phyloP scores from a whole-genome alignment of 306 rosid genomes.

The Begonia fuchsioides region DNA sequence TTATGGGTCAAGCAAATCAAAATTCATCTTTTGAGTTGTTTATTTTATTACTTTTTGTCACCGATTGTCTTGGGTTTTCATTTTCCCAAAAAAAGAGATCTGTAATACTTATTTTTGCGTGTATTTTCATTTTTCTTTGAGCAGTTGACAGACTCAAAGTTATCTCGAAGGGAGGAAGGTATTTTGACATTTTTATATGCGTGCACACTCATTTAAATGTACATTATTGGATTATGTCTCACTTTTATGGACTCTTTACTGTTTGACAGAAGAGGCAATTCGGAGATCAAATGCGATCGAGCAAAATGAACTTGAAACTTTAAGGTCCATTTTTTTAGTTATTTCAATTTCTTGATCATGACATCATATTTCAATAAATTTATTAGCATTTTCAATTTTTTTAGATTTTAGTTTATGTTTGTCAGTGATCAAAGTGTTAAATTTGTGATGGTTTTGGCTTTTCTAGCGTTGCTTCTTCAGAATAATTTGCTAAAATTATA shows the following conservation, averaged over 20 bases:
- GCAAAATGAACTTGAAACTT: conserved; percentile 24
- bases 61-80: conserved; percentile 4
- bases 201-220: neutral
- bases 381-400: too few species aligned
- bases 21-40: too few species aligned
- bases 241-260: conserved; percentile 9
- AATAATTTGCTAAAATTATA: too few species aligned
- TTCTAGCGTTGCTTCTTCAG: too few species aligned
- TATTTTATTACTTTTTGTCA: neutral
- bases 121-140: neutral
- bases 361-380: too few species aligned
- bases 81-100: too few species aligned
- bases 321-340: conserved; percentile 34
- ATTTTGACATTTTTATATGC: neutral
- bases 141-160: conserved; percentile 60
- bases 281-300: conserved; percentile 63
- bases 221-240: neutral
- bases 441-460: too few species aligned
- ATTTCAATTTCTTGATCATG: neutral
- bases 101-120: too few species aligned
- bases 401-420: too few species aligned
- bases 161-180: conserved; percentile 81
- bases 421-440: too few species aligned
- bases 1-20: too few species aligned
- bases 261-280: conserved; percentile 59